phyloP scores from a whole-genome alignment of 345 rosid species.

The Euphorbia pulcherrima region DNA sequence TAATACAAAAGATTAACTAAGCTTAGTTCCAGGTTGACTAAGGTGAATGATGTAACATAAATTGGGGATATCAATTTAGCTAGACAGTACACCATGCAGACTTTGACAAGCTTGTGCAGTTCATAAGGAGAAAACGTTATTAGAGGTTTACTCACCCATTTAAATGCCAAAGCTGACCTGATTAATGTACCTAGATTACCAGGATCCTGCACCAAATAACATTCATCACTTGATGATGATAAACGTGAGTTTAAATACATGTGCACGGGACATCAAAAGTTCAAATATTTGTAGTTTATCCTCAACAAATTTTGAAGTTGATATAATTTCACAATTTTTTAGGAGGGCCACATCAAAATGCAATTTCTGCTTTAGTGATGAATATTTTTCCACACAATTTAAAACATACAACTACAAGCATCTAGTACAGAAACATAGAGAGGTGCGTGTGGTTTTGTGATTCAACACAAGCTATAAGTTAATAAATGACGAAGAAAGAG shows the following conservation, averaged over 20 bases:
- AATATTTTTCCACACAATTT: neutral
- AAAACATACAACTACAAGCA: neutral
- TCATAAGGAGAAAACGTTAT: neutral
- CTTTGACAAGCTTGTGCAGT: neutral
- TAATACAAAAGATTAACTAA: too few relatives aligned
- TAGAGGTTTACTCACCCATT: conserved; percentile 57
- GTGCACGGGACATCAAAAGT: neutral
- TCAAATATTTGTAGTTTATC: neutral
- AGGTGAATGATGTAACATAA: neutral
- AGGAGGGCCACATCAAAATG: neutral
- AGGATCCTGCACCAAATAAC: conserved; percentile 63
- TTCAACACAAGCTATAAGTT: neutral
- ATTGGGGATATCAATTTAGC: neutral
- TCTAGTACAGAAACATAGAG: neutral
- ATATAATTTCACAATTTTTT: too few relatives aligned
- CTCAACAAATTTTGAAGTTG: too few relatives aligned
- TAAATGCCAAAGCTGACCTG: conserved; percentile 85
- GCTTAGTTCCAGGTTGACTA: too few relatives aligned
- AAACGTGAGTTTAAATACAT: neutral
- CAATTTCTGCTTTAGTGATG: neutral
- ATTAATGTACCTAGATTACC: conserved; percentile 90
- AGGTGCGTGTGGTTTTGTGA: neutral
- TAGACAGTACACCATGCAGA: neutral
- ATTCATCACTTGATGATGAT: conserved; percentile 18
- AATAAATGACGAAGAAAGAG: neutral